These are phyloP conservation scores for Fremontodendron californicum DNA, from an alignment of 345 rosid species.

Conservation along the genomic window DNA sequence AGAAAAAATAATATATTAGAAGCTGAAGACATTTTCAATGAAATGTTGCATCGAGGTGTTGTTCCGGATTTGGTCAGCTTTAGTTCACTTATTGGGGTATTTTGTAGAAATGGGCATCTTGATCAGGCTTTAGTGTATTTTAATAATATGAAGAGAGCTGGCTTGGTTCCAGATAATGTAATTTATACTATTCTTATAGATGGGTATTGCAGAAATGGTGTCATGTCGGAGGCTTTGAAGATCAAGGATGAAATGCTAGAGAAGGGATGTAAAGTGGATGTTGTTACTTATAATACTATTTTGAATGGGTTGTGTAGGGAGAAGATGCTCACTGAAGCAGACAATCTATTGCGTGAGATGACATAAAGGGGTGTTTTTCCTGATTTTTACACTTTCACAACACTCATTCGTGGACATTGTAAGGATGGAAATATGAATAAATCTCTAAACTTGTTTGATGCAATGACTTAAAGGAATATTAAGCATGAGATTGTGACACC, in stretches of 20 bases:
- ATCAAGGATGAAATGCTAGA: conserved; percentile 63
- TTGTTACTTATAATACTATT: conserved; percentile 65
- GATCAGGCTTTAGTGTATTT: conserved; percentile 53
- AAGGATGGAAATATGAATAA: conserved; percentile 65
- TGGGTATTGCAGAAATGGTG: conserved; percentile 62
- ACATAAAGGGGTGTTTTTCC: conserved; percentile 56
- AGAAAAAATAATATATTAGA: conserved; percentile 47
- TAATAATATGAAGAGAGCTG: conserved; percentile 43
- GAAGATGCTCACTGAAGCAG: conserved; percentile 66
- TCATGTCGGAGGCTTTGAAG: conserved; percentile 52
- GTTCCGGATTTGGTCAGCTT: conserved; percentile 71
- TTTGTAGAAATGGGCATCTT: conserved; percentile 44
- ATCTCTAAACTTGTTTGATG: conserved; percentile 48
- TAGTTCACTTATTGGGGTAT: conserved; percentile 50
- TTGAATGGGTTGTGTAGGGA: conserved; percentile 71
- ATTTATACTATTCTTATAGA: conserved; percentile 71
- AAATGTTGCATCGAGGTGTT: conserved; percentile 44
- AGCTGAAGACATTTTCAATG: conserved; percentile 48
- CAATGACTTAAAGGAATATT: conserved; percentile 57
- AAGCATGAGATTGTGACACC: conserved; percentile 69
- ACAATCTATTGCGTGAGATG: conserved; percentile 62
- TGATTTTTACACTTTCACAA: conserved; percentile 69
- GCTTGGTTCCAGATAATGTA: conserved; percentile 63
- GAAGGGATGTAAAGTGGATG: conserved; percentile 70
- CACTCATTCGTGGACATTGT: conserved; percentile 69